These are phyloP conservation scores for Anethum foeniculum DNA, from an alignment of 140 eudicot genomes.

Conservation along the genomic window DNA sequence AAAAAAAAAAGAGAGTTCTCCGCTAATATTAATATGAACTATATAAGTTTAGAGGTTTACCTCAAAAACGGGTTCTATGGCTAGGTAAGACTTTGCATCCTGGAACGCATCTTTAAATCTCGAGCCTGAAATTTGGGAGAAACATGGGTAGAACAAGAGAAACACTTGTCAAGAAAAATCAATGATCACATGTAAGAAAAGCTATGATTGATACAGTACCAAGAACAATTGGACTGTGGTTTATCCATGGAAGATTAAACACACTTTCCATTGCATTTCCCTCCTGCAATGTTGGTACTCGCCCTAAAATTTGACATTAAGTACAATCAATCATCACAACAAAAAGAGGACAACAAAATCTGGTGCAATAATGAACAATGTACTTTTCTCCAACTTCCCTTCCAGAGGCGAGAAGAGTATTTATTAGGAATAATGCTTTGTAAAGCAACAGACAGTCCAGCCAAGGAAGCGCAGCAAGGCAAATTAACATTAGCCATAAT, in stretches of 20 bases:
- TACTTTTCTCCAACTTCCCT: not conserved
- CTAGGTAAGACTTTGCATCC: slow-evolving; percentile 71
- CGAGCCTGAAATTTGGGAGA: slow-evolving; percentile 44
- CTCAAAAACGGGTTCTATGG: slow-evolving; percentile 80
- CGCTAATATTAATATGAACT: too few species aligned
- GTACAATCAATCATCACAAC: not conserved
- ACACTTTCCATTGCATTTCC: slow-evolving; percentile 83
- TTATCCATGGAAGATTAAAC: slow-evolving; percentile 64
- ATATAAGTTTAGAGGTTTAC: slow-evolving; percentile 9
- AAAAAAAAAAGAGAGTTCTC: too few species aligned
- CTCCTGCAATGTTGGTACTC: slow-evolving; percentile 82
- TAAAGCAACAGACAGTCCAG: not conserved
- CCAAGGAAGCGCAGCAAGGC: not conserved
- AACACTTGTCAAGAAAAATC: not conserved
- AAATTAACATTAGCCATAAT: not conserved
- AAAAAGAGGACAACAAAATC: not conserved
- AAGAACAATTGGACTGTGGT: slow-evolving; percentile 71
- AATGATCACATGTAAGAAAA: not conserved
- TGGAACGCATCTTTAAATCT: slow-evolving; percentile 96
- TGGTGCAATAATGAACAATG: not conserved
- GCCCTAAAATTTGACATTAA: slow-evolving; percentile 36
- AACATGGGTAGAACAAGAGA: not conserved
- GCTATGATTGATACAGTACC: slow-evolving; percentile 29
- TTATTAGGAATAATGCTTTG: not conserved
- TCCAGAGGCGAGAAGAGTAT: not conserved